Conservation (phyloP, 306 rosid genomes). For the Ochetophila trinervis region DNA sequence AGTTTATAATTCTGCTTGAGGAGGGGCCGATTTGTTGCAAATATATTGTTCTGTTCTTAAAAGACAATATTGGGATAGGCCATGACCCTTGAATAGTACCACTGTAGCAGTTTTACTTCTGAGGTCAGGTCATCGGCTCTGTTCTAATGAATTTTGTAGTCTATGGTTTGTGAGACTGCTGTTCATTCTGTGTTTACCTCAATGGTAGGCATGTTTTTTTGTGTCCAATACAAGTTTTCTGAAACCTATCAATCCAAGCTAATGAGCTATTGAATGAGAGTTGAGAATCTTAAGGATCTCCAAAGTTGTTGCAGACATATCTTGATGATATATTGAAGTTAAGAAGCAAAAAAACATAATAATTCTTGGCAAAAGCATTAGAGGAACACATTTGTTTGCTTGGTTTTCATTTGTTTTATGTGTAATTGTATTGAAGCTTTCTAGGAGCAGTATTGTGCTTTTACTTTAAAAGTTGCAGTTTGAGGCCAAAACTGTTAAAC, state of each 20-base stretch:
- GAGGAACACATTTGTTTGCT: neutral
- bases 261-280: neutral
- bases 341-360: neutral
- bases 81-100: neutral
- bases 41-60: neutral
- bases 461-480: no score
- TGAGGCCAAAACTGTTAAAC: no score
- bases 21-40: no score
- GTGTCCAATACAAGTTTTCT: no score
- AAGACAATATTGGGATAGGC: neutral
- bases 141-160: neutral
- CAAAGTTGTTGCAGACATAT: neutral
- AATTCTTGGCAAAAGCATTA: neutral
- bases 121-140: neutral
- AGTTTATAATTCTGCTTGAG: no score
- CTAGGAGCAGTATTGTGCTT: no score
- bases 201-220: no score
- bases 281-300: neutral
- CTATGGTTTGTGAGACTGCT: neutral
- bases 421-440: neutral
- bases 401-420: no score
- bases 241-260: no score
- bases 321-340: neutral
- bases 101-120: neutral
- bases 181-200: neutral